Base-by-base conservation (phyloP, 345 rosid genomes). In the Noccaea bulbosa region DNA sequence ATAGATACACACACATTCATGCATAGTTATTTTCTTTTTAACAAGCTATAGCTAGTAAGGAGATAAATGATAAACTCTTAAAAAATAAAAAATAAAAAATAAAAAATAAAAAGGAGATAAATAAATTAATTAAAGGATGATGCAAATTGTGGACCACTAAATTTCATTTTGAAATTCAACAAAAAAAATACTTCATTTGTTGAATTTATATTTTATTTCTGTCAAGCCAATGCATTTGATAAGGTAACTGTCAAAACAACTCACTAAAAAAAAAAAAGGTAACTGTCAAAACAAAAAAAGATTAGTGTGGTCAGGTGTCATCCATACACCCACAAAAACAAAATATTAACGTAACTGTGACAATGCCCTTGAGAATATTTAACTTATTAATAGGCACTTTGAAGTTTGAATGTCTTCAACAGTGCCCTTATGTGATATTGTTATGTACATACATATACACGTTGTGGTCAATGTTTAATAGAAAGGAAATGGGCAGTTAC, bases 401-500 rank as follows among this genome's bases (percentile, higher is more conserved):
- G 30, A 27, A 27, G 0, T 27, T 27, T 3, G 30, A 27, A 27
- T 27, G 30, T 27, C 30, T 27, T 27, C 30, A 3, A 20, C 22
- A 20, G 22, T 20, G 22, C 22, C 22, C 22, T 20, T 20, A 20
- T 20, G 22, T 20, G 22, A 20, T 1, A 20, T 20, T 20, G 1
- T 17, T 20, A 20, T 20, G 22, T 20, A 20, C 22, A 20, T 20
- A 20, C 2, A 20, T 35, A 46, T 30, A 69, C 43, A 49, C 32
- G 48, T 70, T 60, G 45, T 61, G 20, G 53, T 71, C 67, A 71
- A n/a, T 48, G 43, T 38, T 27, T 48, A 59, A 11, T 59, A 11
- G 9, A 52, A 62, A 52, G 62, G 16, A 71, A 44, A 52, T 62
- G 45, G 62, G 55, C 54, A 62, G 75, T 62, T 52, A 61, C 52